Evolutionary conservation across 495 filamentous ascomycete genomes (phyloP).

Genomic region (Hypomontagnella submonticulosa): DNA sequence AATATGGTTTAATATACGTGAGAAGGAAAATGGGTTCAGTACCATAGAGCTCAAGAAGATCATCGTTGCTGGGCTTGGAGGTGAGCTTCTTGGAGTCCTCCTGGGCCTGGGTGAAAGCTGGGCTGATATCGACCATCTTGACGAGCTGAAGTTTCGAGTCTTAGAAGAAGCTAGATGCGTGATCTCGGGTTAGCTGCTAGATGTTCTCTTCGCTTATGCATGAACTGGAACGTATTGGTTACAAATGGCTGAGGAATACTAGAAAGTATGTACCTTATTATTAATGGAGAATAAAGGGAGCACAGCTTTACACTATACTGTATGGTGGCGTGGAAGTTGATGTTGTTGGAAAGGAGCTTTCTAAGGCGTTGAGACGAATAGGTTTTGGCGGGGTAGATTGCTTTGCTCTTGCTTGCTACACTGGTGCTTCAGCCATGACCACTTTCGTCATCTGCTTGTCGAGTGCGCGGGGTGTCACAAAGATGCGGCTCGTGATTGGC

Average conservation of each 20-base stretch:
- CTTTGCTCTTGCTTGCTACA: background rate
- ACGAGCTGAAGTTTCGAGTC: constrained; percentile 12
- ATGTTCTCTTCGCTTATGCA: constrained; percentile 10
- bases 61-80: constrained; percentile 66
- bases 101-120: constrained; percentile 69
- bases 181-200: constrained; percentile 19
- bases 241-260: background rate
- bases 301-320: background rate
- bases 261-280: constrained; percentile 6
- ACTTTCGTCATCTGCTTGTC: constrained; percentile 34
- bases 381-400: constrained; percentile 37
- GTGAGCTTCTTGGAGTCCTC: constrained; percentile 73
- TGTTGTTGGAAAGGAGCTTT: background rate
- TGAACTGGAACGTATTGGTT: constrained; percentile 4
- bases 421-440: constrained; percentile 6
- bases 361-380: constrained; percentile 23
- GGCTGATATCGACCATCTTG: constrained; percentile 56
- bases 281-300: background rate
- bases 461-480: constrained; percentile 35
- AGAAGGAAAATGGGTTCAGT: constrained; percentile 16
- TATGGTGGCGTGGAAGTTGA: background rate
- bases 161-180: constrained; percentile 4
- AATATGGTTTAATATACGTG: too few relatives aligned
- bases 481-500: constrained; percentile 18
- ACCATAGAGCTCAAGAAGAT: constrained; percentile 66